phyloP scores from a whole-genome alignment of 331 rosid species.

The Telfairia occidentalis region DNA sequence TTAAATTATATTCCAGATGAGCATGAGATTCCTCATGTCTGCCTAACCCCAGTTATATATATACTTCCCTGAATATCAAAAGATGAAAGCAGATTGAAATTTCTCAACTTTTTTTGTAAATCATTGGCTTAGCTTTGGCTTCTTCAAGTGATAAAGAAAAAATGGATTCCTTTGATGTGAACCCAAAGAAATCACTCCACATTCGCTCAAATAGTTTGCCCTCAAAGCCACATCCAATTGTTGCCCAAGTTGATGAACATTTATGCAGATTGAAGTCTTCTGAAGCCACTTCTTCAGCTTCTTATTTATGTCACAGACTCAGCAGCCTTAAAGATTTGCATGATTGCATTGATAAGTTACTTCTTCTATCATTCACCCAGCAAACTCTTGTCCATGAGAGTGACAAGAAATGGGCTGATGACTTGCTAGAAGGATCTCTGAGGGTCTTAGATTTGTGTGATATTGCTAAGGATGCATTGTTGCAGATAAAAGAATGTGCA shows the following conservation, averaged over 20 bases:
- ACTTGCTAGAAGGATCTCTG: slow-evolving; percentile 25
- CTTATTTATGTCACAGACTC: slow-evolving; percentile 10
- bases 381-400: slow-evolving; percentile 29
- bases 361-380: slow-evolving; percentile 33
- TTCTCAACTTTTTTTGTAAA: background rate
- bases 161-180: background rate
- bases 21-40: slow-evolving; percentile 7
- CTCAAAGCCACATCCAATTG: background rate
- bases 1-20: background rate
- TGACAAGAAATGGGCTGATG: slow-evolving; percentile 20
- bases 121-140: slow-evolving; percentile 15
- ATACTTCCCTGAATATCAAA: background rate
- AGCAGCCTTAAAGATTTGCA: slow-evolving; percentile 17
- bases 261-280: slow-evolving; percentile 26
- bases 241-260: background rate
- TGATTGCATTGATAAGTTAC: slow-evolving; percentile 39
- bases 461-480: slow-evolving; percentile 12
- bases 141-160: background rate
- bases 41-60: slow-evolving; percentile 10
- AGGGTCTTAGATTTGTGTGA: slow-evolving; percentile 22
- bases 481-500: slow-evolving; percentile 14
- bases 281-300: slow-evolving; percentile 18
- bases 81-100: background rate
- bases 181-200: background rate
- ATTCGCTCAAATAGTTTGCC: slow-evolving; percentile 9